Evolutionary conservation across 2,329 filamentous ascomycete genomes (phyloP).

Genomic region (Xylariaceae sp.): DNA sequence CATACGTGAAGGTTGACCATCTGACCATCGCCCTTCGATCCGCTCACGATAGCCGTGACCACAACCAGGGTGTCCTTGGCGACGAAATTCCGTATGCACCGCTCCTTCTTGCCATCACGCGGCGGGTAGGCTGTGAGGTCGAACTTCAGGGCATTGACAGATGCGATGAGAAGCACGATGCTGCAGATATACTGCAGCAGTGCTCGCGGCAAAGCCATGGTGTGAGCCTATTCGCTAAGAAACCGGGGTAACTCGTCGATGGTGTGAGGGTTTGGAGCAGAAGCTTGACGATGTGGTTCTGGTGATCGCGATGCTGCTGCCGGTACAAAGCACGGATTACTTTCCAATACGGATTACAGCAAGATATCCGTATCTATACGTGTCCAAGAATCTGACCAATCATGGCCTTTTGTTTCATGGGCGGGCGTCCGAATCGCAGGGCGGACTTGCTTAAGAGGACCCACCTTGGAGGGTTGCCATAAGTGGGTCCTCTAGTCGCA

Average conservation of each 20-base stretch:
- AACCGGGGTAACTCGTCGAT: background rate
- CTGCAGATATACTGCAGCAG: slow-evolving; percentile 56
- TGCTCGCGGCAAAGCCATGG: slow-evolving; percentile 47
- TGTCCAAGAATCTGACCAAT: background rate
- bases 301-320: background rate
- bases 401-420: background rate
- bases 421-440: background rate
- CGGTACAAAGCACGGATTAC: background rate
- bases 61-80: slow-evolving; percentile 88
- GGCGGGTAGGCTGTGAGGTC: slow-evolving; percentile 67
- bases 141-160: slow-evolving; percentile 77
- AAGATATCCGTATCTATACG: background rate
- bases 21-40: slow-evolving; percentile 87
- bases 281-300: background rate
- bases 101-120: slow-evolving; percentile 60
- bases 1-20: slow-evolving; percentile 85
- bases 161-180: slow-evolving; percentile 50
- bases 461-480: background rate
- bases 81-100: slow-evolving; percentile 97
- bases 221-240: slow-evolving; percentile 8
- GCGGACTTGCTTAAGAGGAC: background rate
- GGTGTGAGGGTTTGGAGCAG: background rate
- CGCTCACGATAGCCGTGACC: slow-evolving; percentile 82
- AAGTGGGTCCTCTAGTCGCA: background rate
- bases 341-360: background rate